Base-by-base conservation (phyloP, 805 yeast genomes). In the Millerago galiae region DNA sequence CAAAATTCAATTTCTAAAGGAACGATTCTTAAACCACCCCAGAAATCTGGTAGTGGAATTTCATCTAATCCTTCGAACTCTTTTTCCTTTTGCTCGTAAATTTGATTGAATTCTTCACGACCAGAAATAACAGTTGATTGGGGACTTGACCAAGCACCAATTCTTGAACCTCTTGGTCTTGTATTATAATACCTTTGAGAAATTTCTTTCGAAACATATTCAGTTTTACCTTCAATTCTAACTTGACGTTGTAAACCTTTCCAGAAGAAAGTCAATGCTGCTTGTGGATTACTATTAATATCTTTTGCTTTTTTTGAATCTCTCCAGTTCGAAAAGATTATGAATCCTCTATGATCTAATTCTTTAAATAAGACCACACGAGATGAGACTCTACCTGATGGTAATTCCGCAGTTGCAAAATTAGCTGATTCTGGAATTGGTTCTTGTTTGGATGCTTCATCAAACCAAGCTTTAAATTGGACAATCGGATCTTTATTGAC, bases 121-220 rank as follows among this genome's bases (percentile, higher is more conserved):
- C 68, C 61, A 12, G 59, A 54, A 30, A 90, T 70, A 3, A 68
- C 71, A 41, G 74, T 70, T 28, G 90, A 78, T 68, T 93, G 99
- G 4, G 95, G 95, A 25, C 95, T 82, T 0, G 97, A 84, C 95
- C 96, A 90, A 0, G 99, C 99, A 26, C 99, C 98, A 47, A 93
- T 79, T 58, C 84, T 81, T 26, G 95, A 84, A 7, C 95, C 97
- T 45, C 95, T 72, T 31, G 99, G 99, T 58, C 99, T 75, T 0
- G 95, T 83, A 40, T 76, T 73, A 64, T 78, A 93, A 64, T 93
- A 93, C 38, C 81, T 70, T 52, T 82, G 79, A 6, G 87, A 76
- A 26, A 83, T 86, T 53, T 84, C 90, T 44, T 80, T 70, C 24
- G 78, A 69, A 34, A 90, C 84, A 47, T 72, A 75, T 61, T 85